Evolutionary conservation across 2,329 filamentous ascomycete genomes (phyloP).

Genomic region (Neocucurbitaria cava): DNA sequence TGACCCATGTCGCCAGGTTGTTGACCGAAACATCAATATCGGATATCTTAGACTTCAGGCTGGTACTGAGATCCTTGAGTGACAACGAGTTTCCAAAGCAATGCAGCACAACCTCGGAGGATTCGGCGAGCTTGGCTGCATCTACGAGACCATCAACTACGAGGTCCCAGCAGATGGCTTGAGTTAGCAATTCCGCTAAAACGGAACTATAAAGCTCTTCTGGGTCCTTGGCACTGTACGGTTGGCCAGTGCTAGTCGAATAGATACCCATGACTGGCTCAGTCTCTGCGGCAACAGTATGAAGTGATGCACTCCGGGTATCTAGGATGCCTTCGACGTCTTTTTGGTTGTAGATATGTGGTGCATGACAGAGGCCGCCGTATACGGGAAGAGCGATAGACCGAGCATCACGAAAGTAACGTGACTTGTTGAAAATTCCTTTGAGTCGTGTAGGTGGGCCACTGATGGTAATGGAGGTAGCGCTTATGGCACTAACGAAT

Average conservation of each 20-base stretch:
- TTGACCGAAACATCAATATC: neutral
- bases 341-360: conserved; percentile 31
- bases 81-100: conserved; percentile 30
- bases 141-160: conserved; percentile 21
- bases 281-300: conserved; percentile 6
- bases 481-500: conserved; percentile 35
- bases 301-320: neutral
- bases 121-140: neutral
- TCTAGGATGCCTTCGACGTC: conserved; percentile 38
- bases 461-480: conserved; percentile 38
- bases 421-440: conserved; percentile 26
- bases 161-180: conserved; percentile 26
- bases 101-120: neutral
- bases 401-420: conserved; percentile 25
- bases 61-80: conserved; percentile 21
- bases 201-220: conserved; percentile 19
- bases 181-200: conserved; percentile 19
- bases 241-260: conserved; percentile 57
- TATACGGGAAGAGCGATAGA: conserved; percentile 34
- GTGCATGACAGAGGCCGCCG: conserved; percentile 37
- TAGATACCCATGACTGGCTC: conserved; percentile 48
- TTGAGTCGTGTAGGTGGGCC: conserved; percentile 40
- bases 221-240: conserved; percentile 23
- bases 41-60: neutral
- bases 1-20: conserved; percentile 2